Conservation (phyloP, 2,329 filamentous ascomycete genomes). For the Aureobasidium lini region DNA sequence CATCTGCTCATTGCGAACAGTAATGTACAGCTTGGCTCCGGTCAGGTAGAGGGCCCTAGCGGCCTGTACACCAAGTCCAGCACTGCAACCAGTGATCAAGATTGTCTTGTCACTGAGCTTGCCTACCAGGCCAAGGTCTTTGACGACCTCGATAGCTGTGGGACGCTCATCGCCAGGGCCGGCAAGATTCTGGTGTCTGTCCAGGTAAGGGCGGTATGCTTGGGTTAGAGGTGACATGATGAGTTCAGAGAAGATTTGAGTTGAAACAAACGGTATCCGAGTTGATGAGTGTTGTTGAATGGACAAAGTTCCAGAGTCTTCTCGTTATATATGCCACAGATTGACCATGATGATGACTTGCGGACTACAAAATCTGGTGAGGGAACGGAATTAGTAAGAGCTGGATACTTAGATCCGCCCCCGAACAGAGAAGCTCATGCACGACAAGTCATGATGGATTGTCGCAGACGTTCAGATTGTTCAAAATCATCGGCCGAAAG, state of each 20-base stretch:
- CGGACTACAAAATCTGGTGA: too few relatives aligned
- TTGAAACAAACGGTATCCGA: too few relatives aligned
- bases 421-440: too few relatives aligned
- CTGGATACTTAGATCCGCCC: too few relatives aligned
- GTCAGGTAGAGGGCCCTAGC: constrained; percentile 39
- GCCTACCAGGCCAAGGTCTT: constrained; percentile 24
- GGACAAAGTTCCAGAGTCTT: too few relatives aligned
- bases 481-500: too few relatives aligned
- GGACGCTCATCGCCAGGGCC: constrained; percentile 15
- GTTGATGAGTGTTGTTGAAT: too few relatives aligned
- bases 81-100: constrained; percentile 39
- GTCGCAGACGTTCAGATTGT: too few relatives aligned
- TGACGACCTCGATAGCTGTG: constrained; percentile 21
- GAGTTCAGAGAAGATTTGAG: neutral
- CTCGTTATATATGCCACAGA: too few relatives aligned
- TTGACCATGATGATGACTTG: too few relatives aligned
- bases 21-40: constrained; percentile 39
- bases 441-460: too few relatives aligned
- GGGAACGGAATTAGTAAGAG: too few relatives aligned
- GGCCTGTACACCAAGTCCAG: constrained; percentile 39
- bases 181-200: neutral
- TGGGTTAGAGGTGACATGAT: neutral
- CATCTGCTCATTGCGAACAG: constrained; percentile 28
- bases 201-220: neutral
- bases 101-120: constrained; percentile 32